Conservation (phyloP, 2,329 filamentous ascomycete species). For the Aspergillus felis region DNA sequence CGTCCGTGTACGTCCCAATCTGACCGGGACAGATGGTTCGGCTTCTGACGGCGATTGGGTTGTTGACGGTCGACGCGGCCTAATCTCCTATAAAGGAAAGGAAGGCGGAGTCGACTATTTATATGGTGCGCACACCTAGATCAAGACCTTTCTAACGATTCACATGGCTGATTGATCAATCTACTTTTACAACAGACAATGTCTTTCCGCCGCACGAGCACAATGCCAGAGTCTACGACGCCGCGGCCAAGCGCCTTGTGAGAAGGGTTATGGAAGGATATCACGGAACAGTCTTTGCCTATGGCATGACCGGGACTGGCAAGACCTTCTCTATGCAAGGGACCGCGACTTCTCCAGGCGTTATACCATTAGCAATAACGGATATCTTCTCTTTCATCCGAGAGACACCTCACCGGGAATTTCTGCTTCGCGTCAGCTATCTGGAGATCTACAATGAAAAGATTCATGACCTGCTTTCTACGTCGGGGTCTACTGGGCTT, state of each 20-base stretch:
- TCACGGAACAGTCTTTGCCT: conserved; percentile 96
- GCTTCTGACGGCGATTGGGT: conserved; percentile 80
- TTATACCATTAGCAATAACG: conserved; percentile 94
- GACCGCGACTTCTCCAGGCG: conserved; percentile 88
- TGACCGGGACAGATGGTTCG: conserved; percentile 55
- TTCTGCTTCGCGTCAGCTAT: conserved; percentile 92
- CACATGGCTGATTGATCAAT: conserved; percentile 15
- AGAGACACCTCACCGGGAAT: conserved; percentile 91
- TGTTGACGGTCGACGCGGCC: conserved; percentile 76
- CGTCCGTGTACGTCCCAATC: conserved; percentile 85
- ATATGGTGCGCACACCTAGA: conserved; percentile 63
- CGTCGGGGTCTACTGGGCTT: conserved; percentile 57
- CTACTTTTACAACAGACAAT: conserved; percentile 63
- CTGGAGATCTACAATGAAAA: conserved; percentile 98
- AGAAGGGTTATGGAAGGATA: conserved; percentile 98
- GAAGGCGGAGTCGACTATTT: conserved; percentile 82
- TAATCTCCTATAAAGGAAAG: conserved; percentile 79
- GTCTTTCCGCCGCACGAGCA: conserved; percentile 93
- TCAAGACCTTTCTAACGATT: background rate
- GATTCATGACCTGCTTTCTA: conserved; percentile 87
- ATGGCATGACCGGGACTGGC: conserved; percentile 97
- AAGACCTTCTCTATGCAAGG: conserved; percentile 99
- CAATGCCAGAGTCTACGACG: conserved; percentile 91
- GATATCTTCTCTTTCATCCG: conserved; percentile 99
- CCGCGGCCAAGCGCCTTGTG: conserved; percentile 87